Base-by-base conservation (phyloP, 768 basidiomycete genomes). In the Agaricus sinodeliciosus region DNA sequence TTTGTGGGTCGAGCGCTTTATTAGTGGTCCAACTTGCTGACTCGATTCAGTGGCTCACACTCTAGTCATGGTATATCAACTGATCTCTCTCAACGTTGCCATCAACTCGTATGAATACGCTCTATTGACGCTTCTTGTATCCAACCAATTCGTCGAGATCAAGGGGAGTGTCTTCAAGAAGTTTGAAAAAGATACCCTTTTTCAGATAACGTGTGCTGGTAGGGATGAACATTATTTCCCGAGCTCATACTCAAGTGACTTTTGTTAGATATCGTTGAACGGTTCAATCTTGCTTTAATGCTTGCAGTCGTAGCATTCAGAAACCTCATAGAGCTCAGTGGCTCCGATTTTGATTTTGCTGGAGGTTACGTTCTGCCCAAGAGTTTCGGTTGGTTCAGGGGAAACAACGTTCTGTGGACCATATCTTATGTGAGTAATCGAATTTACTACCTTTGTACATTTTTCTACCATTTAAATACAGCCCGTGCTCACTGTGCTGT, bases 151-250 rank as follows among this genome's bases (percentile, higher is more conserved):
- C 62, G 95, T 98, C 31, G 96, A 99, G 69, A 98, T 98, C 68
- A 99, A 99, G 69, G 94, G 95, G 31, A 93, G 90, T 64, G 96
- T 99, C 1, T 99, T 99, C 82, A 99, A 98, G 70, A 97, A 88
- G 65, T 98, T 99, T 61, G 96, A 98, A 65, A 99, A 97, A 65
- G 96, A 99, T 62, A 97, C 90, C 63, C 78, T 99, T 8, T 97
- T 99, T 66, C 96, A 99, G 67, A 94, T 99, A 55, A 94, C 94
- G 43, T 99, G 96, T 60, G 96, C 96, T 57, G 92, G 91, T 91
- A 58, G 40, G 77, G 55, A 6, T 28, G 9, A 37, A 12, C 40
- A n/a, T 27, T 27, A 27, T 50, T 7, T 45, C 35, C 26, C 15
- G 13, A 1, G 9, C 12, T 36, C 28, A n/a, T 13, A 26, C 4